Evolutionary conservation across 306 rosid species (phyloP), one percentile per base, ranked within the genome.

Genomic region (Dalbergia cochinchinensis): DNA sequence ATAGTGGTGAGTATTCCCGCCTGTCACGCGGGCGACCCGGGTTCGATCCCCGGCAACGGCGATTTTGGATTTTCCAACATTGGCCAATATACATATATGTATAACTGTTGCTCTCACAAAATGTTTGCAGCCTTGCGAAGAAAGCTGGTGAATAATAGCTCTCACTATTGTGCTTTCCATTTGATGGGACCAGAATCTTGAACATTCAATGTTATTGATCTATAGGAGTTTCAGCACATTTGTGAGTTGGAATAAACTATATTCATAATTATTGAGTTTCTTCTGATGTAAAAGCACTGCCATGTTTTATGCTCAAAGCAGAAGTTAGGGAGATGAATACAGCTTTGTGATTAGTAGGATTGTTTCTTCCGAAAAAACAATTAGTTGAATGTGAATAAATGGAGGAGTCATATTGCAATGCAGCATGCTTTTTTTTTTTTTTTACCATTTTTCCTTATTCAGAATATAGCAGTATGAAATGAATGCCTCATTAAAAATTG

Each of bases 31-130:
- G 83, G 61, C 54, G 83, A 80, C 80, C 84, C 79, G 84, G 84
- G 85, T 81, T 81, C 77, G 80, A 81, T 81, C 85, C 85, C 85
- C 85, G 85, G 85, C 80, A 81, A 35, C 80, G 85, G 85, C 85
- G 84, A 0, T 15, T 3, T 19, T 13, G 0, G n/a, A n/a, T n/a
- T n/a, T n/a, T n/a, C n/a, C n/a, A n/a, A n/a, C n/a, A n/a, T n/a
- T n/a, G n/a, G n/a, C n/a, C n/a, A n/a, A n/a, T n/a, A n/a, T n/a
- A n/a, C n/a, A n/a, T n/a, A n/a, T n/a, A n/a, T n/a, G n/a, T n/a
- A n/a, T n/a, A n/a, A n/a, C n/a, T n/a, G n/a, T n/a, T n/a, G n/a
- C 10, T 42, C 47, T 42, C 47, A 42, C 47, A 42, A 42, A 42
- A 42, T 42, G 47, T 42, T 42, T 42, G 47, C 11, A 42, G 47